Evolutionary conservation across 768 basidiomycete genomes (phyloP), one percentile per base, ranked within the genome.

Genomic region (Amanita muscaria): DNA sequence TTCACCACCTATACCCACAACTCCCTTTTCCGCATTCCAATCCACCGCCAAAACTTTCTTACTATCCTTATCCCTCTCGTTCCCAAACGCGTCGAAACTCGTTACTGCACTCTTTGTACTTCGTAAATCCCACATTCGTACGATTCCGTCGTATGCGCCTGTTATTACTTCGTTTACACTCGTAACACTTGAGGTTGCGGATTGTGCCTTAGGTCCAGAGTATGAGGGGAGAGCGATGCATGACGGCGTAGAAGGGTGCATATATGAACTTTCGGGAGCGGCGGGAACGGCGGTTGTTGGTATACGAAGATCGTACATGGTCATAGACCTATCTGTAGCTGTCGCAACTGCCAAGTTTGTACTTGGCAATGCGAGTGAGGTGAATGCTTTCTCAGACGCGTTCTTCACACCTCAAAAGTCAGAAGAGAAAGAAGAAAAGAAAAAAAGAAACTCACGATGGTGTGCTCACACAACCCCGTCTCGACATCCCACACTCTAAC

Each of bases 401-500:
- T 70, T 73, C 87, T n/a, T n/a, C n/a, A n/a, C n/a, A n/a, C n/a
- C n/a, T n/a, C n/a, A n/a, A n/a, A n/a, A n/a, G n/a, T n/a, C n/a
- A n/a, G n/a, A n/a, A n/a, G n/a, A n/a, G n/a, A n/a, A n/a, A n/a
- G n/a, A n/a, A n/a, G n/a, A n/a, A 27, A 31, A 16, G 42, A 15
- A 2, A 24, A 24, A 15, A 43, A 9, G 8, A 38, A 30, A 67
- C 81, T 48, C 51, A 88, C 86, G 35, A 87, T 77, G 1, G 85
- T 88, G 34, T 73, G 59, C 0, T 71, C 67, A 48, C 84, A 90
- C 4, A 88, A 63, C 2, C 85, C 89, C 30, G 68, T 73, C 52
- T 88, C 84, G 3, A 83, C 68, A 56, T 96, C 90, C 94, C 94
- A 99, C 2, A 72, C 66, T 18, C 90, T 72, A 4, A 97, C 79